These are phyloP conservation scores for Fusarium torreyae DNA, from an alignment of 2,329 filamentous ascomycete species.

Conservation along the genomic window DNA sequence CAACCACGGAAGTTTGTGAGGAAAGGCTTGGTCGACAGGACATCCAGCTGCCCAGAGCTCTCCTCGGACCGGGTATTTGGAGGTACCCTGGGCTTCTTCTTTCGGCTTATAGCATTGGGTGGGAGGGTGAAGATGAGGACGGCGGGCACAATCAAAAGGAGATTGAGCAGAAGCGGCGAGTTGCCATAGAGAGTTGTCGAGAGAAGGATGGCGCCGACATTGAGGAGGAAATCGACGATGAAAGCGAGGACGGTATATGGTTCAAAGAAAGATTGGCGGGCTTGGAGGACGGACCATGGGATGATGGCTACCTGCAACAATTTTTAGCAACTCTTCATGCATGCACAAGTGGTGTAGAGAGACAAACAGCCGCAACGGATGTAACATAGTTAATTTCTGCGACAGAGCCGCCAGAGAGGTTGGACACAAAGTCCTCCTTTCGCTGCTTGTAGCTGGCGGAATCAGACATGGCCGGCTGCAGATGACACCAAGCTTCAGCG, in stretches of 20 bases:
- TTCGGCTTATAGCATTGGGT: constrained; percentile 53
- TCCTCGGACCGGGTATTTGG: constrained; percentile 59
- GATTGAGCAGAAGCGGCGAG: constrained; percentile 79
- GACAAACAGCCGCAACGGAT: constrained; percentile 82
- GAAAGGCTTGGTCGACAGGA: constrained; percentile 88
- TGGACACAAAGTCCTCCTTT: constrained; percentile 97
- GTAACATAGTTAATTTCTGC: constrained; percentile 90
- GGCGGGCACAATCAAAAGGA: constrained; percentile 81
- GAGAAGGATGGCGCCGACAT: constrained; percentile 85
- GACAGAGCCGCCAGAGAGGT: constrained; percentile 86
- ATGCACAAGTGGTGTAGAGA: background rate
- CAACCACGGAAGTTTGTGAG: constrained; percentile 90
- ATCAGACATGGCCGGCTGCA: constrained; percentile 54
- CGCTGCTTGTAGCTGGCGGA: constrained; percentile 82
- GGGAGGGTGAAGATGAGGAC: constrained; percentile 72
- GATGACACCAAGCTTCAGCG: constrained; percentile 18
- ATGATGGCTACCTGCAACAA: constrained; percentile 78
- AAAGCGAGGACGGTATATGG: constrained; percentile 78
- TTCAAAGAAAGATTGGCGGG: constrained; percentile 86
- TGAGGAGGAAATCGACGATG: constrained; percentile 87
- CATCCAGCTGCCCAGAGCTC: constrained; percentile 49
- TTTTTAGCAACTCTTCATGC: constrained; percentile 32
- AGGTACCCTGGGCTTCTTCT: constrained; percentile 65
- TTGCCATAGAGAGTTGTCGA: constrained; percentile 88
- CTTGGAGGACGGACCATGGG: constrained; percentile 91